phyloP scores from a whole-genome alignment of 2,329 filamentous ascomycete species.

The Myriangium duriaei region DNA sequence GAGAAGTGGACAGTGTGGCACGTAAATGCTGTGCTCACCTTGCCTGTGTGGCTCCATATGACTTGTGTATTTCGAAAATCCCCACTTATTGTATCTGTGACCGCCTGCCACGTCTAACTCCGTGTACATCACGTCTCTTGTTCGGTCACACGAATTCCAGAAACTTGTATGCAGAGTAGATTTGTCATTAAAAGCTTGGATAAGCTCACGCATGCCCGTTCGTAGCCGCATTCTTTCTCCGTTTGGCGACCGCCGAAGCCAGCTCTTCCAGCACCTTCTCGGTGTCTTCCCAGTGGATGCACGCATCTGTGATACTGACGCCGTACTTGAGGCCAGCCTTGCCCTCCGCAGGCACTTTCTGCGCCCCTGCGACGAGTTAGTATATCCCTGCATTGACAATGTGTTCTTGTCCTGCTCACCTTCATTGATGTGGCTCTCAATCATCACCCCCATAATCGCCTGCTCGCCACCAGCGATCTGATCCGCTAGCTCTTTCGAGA shows the following conservation, averaged over 20 bases:
- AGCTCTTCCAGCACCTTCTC: constrained; percentile 64
- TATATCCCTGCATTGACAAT: constrained; percentile 2
- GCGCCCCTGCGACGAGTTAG: constrained; percentile 46
- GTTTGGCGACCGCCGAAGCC: constrained; percentile 65
- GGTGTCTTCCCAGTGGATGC: constrained; percentile 89
- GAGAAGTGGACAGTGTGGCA: too few species aligned
- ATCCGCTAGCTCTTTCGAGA: constrained; percentile 66
- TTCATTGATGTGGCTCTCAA: constrained; percentile 94
- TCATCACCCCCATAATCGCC: constrained; percentile 94
- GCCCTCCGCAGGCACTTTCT: constrained; percentile 84
- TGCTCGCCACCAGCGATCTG: constrained; percentile 78
- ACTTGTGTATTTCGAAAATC: too few species aligned
- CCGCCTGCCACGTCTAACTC: too few species aligned
- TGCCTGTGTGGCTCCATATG: too few species aligned
- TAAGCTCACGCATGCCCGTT: constrained; percentile 9
- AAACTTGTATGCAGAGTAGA: neutral
- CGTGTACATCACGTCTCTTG: too few species aligned
- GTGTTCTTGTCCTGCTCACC: constrained; percentile 38
- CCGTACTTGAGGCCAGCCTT: constrained; percentile 79
- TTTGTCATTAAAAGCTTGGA: neutral
- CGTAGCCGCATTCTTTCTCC: constrained; percentile 39
- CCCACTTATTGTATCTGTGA: too few species aligned
- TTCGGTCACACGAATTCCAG: too few species aligned
- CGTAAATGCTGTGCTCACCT: too few species aligned
- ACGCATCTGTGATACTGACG: constrained; percentile 94